phyloP scores from a whole-genome alignment of 2,329 filamentous ascomycete genomes.

The Exophiala oligosperma region DNA sequence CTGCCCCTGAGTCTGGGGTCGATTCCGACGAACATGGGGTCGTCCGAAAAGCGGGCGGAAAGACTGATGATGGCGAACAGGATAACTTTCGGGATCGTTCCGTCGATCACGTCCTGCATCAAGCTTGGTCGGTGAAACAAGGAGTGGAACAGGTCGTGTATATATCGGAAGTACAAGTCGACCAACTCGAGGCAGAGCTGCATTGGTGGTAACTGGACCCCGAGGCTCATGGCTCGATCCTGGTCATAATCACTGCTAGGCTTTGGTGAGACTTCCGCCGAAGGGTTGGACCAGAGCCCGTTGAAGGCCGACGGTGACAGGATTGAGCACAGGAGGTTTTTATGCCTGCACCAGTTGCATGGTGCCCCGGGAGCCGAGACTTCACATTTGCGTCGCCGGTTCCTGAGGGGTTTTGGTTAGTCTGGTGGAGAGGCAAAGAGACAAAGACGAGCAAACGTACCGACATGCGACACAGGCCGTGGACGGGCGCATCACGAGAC shows the following conservation, averaged over 20 bases:
- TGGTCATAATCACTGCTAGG: no score
- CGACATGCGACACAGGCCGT: constrained; percentile 24
- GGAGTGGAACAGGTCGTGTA: constrained; percentile 25
- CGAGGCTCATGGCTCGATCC: neutral
- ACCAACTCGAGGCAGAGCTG: constrained; percentile 23
- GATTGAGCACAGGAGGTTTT: constrained; percentile 16
- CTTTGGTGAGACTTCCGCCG: no score
- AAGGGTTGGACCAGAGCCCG: no score
- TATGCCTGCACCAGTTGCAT: constrained; percentile 19
- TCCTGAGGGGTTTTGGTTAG: constrained; percentile 4
- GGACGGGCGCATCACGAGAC: constrained; percentile 17
- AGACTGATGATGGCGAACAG: constrained; percentile 20
- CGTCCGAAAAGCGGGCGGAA: constrained; percentile 19
- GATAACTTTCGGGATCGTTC: constrained; percentile 12
- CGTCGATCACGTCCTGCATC: constrained; percentile 19
- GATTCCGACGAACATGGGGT: constrained; percentile 16
- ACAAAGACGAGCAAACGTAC: neutral
- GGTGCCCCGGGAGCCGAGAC: constrained; percentile 10
- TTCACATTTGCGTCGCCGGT: constrained; percentile 21
- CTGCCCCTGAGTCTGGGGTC: constrained; percentile 21
- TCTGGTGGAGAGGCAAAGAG: neutral
- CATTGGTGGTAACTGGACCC: constrained; percentile 9
- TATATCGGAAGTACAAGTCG: constrained; percentile 26
- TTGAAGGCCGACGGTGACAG: no score
- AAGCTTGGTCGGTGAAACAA: constrained; percentile 26